A percentile compares a stretch with the other conserved stretches of the same genome.
phyloP scores from a whole-genome alignment of 345 rosid species.

The Eucalyptus guilfoylei region DNA sequence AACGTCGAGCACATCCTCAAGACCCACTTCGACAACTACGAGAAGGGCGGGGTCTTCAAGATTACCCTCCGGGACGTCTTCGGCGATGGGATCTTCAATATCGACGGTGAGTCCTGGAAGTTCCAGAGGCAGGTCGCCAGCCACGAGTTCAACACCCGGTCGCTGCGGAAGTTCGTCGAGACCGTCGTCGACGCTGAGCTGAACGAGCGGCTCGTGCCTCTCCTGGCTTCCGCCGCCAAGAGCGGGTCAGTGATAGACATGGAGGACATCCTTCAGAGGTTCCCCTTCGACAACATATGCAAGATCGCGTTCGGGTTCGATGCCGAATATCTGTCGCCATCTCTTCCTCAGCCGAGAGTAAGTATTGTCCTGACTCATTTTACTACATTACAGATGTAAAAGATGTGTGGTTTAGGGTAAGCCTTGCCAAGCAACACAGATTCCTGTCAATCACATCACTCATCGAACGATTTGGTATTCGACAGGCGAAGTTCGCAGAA shows the following conservation, averaged over 20 bases:
- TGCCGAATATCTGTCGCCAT: slow-evolving; percentile 25
- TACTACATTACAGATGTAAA: neutral
- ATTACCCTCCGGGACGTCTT: slow-evolving; percentile 28
- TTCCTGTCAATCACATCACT: neutral
- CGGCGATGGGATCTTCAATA: slow-evolving; percentile 54
- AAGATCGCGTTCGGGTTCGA: slow-evolving; percentile 58
- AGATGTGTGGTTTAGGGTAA: neutral
- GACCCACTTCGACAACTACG: slow-evolving; percentile 31
- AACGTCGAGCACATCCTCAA: slow-evolving; percentile 50
- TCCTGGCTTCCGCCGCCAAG: slow-evolving; percentile 19
- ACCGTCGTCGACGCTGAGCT: slow-evolving; percentile 42
- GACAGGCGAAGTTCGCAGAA: neutral
- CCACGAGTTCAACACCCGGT: slow-evolving; percentile 56
- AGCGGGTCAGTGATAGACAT: slow-evolving; percentile 19
- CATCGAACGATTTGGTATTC: neutral
- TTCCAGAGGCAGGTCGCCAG: slow-evolving; percentile 59
- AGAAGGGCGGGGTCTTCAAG: slow-evolving; percentile 18
- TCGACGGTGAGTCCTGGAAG: slow-evolving; percentile 46
- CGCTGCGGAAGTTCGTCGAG: slow-evolving; percentile 48
- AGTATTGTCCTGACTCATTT: neutral
- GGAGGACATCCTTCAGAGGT: slow-evolving; percentile 49
- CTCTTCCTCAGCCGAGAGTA: slow-evolving; percentile 1
- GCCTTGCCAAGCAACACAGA: neutral
- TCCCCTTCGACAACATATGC: slow-evolving; percentile 65
- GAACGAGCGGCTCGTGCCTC: slow-evolving; percentile 36